These are phyloP conservation scores for Trichoderma sp. DNA, from an alignment of 2,329 filamentous ascomycete genomes.

Conservation along the genomic window DNA sequence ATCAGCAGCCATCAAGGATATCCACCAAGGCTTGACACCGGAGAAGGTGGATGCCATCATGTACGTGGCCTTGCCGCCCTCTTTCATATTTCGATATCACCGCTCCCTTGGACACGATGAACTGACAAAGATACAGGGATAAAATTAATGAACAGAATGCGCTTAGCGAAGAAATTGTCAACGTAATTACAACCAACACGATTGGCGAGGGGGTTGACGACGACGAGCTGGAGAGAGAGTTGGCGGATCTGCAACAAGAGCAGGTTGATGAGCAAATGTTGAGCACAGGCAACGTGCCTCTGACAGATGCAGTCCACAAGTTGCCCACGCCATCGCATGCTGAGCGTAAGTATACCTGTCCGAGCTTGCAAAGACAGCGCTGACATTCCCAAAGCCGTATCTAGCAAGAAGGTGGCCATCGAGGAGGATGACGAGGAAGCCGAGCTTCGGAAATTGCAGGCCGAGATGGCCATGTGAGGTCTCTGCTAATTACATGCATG, in stretches of 20 bases:
- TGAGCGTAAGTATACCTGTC: slow-evolving; percentile 63
- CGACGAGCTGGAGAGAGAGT: slow-evolving; percentile 77
- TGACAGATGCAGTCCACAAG: slow-evolving; percentile 72
- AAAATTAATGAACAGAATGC: slow-evolving; percentile 86
- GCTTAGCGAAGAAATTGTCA: slow-evolving; percentile 88
- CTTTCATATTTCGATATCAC: neutral
- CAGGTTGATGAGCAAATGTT: slow-evolving; percentile 92
- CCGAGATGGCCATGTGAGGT: slow-evolving; percentile 92
- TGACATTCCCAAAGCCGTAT: slow-evolving; percentile 30
- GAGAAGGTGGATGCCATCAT: slow-evolving; percentile 95
- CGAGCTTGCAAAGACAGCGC: neutral
- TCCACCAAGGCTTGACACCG: slow-evolving; percentile 85
- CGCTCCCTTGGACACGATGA: neutral
- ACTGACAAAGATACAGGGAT: slow-evolving; percentile 62
- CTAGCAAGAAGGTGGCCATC: slow-evolving; percentile 41
- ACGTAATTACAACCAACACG: slow-evolving; percentile 72
- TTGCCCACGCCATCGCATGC: slow-evolving; percentile 72
- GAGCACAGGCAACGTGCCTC: slow-evolving; percentile 79
- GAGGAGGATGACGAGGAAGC: slow-evolving; percentile 95
- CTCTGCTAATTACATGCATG: neutral
- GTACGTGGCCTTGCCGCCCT: slow-evolving; percentile 52
- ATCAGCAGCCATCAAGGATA: slow-evolving; percentile 84
- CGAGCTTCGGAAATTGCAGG: slow-evolving; percentile 87
- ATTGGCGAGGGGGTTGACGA: slow-evolving; percentile 76
- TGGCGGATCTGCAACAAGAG: slow-evolving; percentile 87